Evolutionary conservation across 768 basidiomycete genomes (phyloP).

Genomic region (Albatrellus ellisii): DNA sequence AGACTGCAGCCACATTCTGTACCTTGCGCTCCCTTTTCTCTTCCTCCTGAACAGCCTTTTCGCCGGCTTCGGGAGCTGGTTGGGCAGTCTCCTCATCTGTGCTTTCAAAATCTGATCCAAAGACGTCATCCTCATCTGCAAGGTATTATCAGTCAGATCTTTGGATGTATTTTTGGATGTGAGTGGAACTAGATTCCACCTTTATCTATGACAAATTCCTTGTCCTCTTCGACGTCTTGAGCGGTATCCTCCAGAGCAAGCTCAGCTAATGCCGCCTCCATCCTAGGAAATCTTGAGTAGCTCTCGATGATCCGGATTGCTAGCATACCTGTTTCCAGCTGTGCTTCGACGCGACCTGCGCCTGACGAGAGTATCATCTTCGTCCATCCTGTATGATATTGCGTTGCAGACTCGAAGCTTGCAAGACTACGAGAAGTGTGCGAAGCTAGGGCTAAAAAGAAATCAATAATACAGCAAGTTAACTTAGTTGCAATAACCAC

Average conservation of each 20-base stretch:
- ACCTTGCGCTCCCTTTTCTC: slow-evolving; percentile 44
- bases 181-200: slow-evolving; percentile 26
- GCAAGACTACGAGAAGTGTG: neutral
- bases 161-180: neutral
- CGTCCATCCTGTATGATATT: slow-evolving; percentile 13
- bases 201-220: slow-evolving; percentile 54
- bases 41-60: slow-evolving; percentile 45
- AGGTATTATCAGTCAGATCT: neutral
- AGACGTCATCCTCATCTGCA: slow-evolving; percentile 69
- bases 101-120: slow-evolving; percentile 76
- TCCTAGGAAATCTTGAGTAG: slow-evolving; percentile 27
- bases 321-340: slow-evolving; percentile 58
- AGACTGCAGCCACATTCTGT: slow-evolving; percentile 2
- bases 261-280: slow-evolving; percentile 69
- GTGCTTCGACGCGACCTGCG: slow-evolving; percentile 60
- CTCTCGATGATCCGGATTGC: neutral
- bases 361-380: slow-evolving; percentile 34
- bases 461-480: neutral
- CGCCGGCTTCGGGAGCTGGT: slow-evolving; percentile 41
- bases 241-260: slow-evolving; percentile 35
- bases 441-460: neutral
- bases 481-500: neutral
- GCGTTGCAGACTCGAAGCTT: too few species aligned
- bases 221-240: slow-evolving; percentile 59
- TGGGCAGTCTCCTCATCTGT: slow-evolving; percentile 56